Evolutionary conservation across 2,329 filamentous ascomycete genomes (phyloP), one percentile per base, ranked within the genome.

Genomic region (Pestalotiopsis sp.): DNA sequence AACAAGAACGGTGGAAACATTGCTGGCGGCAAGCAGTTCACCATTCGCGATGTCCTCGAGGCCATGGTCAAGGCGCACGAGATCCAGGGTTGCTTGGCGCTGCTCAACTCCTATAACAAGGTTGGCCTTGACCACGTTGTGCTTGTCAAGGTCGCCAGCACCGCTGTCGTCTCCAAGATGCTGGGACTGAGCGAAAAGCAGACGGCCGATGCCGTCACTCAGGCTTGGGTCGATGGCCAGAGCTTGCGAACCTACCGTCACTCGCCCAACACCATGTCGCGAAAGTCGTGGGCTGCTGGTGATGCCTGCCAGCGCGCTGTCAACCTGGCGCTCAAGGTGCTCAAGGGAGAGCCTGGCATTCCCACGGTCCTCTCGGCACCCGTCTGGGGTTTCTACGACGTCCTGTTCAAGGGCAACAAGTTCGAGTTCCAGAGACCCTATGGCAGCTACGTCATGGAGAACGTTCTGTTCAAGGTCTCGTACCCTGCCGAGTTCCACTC

Each of bases 381-480:
- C 49, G 91, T 91, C 69, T 99, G 96, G 96, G 96, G 96, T 70
- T 99, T 98, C 89, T 99, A 99, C 84, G 96, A 99, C 79, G 95
- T 98, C 73, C 89, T 97, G 72, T 99, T 98, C 88, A 93, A 95
- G 86, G 94, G 94, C 83, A 94, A 97, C 77, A 93, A 93, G 83
- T 99, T 99, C 81, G 86, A 94, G 82, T 99, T 98, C 88, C 95
- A 98, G 87, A 91, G 96, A 71, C 90, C 92, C 69, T 99, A 99
- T 79, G 95, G 95, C 79, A 97, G 93, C 87, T 99, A 99, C 82
- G 96, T 99, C 74, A 99, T 99, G 96, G 96, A 99, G 90, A 99
- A 98, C 79, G 94, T 99, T 70, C 91, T 99, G 72, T 99, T 99
- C 92, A 99, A 99, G 90, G 96, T 99, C 70, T 99, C 96, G 60